phyloP scores from a whole-genome alignment of 164 flowering plant species.

The Houttuynia cordata region DNA sequence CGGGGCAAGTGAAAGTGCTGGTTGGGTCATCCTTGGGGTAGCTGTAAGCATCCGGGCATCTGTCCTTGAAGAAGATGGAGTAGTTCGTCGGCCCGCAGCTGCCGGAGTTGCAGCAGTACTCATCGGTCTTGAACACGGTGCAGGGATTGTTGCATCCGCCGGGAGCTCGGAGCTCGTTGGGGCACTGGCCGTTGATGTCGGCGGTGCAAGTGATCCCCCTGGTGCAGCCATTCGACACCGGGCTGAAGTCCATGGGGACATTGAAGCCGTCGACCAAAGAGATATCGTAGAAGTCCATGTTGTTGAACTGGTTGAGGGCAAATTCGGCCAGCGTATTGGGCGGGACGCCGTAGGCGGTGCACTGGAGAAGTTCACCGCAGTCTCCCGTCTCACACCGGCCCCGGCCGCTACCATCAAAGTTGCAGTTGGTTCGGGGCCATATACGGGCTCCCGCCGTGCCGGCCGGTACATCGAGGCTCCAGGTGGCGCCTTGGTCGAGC shows the following conservation, averaged over 20 bases:
- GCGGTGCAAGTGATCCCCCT: conserved; percentile 9
- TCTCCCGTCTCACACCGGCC: conserved; percentile 28
- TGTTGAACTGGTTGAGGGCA: conserved; percentile 16
- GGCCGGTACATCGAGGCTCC: conserved; percentile 10
- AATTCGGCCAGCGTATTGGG: conserved; percentile 26
- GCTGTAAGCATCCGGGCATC: conserved; percentile 48
- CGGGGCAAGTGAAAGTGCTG: conserved; percentile 43
- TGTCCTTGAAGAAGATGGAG: conserved; percentile 37
- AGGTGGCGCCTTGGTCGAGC: conserved; percentile 8
- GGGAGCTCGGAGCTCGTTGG: conserved; percentile 14
- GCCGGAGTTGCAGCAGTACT: conserved; percentile 31
- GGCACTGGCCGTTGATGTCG: conserved; percentile 26
- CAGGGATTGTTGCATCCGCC: conserved; percentile 53
- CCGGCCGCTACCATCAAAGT: conserved; percentile 15
- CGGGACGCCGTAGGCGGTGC: conserved; percentile 15
- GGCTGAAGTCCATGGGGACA: conserved; percentile 22
- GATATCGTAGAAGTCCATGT: conserved; percentile 23
- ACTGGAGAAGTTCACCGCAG: conserved; percentile 13
- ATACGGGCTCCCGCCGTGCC: conserved; percentile 21
- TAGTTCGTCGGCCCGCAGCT: conserved; percentile 26
- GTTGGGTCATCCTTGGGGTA: conserved; percentile 45
- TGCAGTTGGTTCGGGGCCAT: conserved; percentile 27
- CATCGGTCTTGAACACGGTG: conserved; percentile 37
- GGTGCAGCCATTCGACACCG: conserved; percentile 8
- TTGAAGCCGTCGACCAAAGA: conserved; percentile 29